Evolutionary conservation across 2,329 filamentous ascomycete genomes (phyloP).

Genomic region (Aureobasidium pullulans): DNA sequence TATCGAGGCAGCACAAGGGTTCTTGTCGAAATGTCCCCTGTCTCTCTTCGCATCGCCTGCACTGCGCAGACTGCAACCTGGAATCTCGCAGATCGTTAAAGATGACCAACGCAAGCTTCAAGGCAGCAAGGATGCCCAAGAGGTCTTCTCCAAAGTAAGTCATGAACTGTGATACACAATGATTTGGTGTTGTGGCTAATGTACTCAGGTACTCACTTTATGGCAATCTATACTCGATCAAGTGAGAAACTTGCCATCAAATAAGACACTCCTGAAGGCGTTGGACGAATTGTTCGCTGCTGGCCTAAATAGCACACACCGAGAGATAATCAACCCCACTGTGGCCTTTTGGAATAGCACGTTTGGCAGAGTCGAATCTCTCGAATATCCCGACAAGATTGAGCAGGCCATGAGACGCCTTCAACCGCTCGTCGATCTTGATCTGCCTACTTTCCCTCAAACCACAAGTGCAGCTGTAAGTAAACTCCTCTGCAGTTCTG

Average conservation of each 20-base stretch:
- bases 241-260: conserved; percentile 48
- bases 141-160: conserved; percentile 1
- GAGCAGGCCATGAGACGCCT: conserved; percentile 56
- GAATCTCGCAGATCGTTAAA: conserved; percentile 56
- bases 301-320: conserved; percentile 47
- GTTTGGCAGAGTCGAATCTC: conserved; percentile 52
- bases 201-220: conserved; percentile 26
- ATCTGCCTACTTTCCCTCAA: conserved; percentile 41
- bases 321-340: conserved; percentile 43
- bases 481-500: neutral
- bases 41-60: conserved; percentile 46
- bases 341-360: conserved; percentile 62
- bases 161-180: neutral
- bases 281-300: conserved; percentile 45
- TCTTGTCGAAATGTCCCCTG: conserved; percentile 31
- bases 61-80: conserved; percentile 54
- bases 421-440: conserved; percentile 46
- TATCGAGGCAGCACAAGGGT: conserved; percentile 17
- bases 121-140: conserved; percentile 16
- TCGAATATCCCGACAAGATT: conserved; percentile 60
- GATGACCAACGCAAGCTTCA: conserved; percentile 39
- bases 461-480: conserved; percentile 31
- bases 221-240: conserved; percentile 42
- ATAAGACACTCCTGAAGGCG: conserved; percentile 48
- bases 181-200: neutral